Conservation (phyloP, 2,329 filamentous ascomycete species). For the Penicillium decumbens region DNA sequence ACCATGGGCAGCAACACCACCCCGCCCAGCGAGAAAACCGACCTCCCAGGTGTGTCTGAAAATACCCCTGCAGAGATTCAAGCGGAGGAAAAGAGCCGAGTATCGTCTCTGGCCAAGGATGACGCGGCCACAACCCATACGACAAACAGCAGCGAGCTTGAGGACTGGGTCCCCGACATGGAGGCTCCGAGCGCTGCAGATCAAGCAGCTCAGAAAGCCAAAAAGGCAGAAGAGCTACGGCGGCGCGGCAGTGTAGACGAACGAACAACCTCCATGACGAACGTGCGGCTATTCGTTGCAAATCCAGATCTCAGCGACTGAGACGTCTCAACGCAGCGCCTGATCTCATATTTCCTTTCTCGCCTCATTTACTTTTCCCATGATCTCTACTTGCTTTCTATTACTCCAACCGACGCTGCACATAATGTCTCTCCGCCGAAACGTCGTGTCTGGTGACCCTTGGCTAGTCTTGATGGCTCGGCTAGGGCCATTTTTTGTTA, state of each 20-base stretch:
- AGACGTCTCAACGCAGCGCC: constrained; percentile 5
- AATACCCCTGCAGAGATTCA: constrained; percentile 31
- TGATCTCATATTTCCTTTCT: constrained; percentile 4
- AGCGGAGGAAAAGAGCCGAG: constrained; percentile 26
- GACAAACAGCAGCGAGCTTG: constrained; percentile 36
- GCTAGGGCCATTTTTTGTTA: constrained; percentile 7
- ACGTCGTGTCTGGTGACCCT: constrained; percentile 6
- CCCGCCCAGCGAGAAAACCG: constrained; percentile 45
- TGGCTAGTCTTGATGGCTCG: constrained; percentile 16
- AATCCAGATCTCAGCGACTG: constrained; percentile 47
- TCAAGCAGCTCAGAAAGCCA: constrained; percentile 37
- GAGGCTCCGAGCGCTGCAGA: constrained; percentile 41
- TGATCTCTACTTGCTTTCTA: constrained; percentile 13
- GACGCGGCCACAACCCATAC: constrained; percentile 31
- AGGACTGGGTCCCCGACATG: constrained; percentile 52
- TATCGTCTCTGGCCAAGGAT: constrained; percentile 25
- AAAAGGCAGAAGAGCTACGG: constrained; percentile 43
- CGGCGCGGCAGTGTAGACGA: constrained; percentile 48
- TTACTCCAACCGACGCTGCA: constrained; percentile 16
- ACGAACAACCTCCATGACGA: constrained; percentile 46
- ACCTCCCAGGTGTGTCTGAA: constrained; percentile 43
- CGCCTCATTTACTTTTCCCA: constrained; percentile 5
- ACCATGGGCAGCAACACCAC: constrained; percentile 51
- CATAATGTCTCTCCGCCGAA: constrained; percentile 21
- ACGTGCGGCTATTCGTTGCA: constrained; percentile 45